These are phyloP conservation scores for Rhizopus delemar DNA, from an alignment of 371 early-diverging fungal species.

Conservation along the genomic window DNA sequence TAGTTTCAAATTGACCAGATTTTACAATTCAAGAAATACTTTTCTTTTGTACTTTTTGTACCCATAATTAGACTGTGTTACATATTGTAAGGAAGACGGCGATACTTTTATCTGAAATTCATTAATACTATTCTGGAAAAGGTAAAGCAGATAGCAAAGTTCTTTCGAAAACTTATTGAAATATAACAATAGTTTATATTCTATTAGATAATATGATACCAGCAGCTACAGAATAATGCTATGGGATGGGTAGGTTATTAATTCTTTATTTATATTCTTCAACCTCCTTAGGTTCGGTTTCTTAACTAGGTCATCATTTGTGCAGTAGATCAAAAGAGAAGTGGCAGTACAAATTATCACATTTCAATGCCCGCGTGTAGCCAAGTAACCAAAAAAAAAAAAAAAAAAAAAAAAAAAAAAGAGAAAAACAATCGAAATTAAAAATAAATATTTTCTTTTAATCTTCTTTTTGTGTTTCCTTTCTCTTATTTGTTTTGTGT, in stretches of 20 bases:
- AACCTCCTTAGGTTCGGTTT: slow-evolving; percentile 40
- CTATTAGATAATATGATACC: slow-evolving; percentile 66
- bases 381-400: neutral
- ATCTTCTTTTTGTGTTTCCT: neutral
- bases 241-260: neutral
- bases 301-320: slow-evolving; percentile 46
- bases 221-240: slow-evolving; percentile 58
- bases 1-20: neutral
- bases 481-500: neutral
- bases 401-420: neutral
- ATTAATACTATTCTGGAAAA: neutral
- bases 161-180: slow-evolving; percentile 59
- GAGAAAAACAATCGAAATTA: neutral
- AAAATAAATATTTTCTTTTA: slow-evolving; percentile 6
- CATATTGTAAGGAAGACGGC: too few species aligned
- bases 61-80: too few species aligned
- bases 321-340: slow-evolving; percentile 31
- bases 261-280: neutral
- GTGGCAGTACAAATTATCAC: neutral
- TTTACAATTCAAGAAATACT: neutral
- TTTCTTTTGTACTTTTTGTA: neutral
- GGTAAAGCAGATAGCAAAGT: slow-evolving; percentile 17
- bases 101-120: neutral
- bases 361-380: slow-evolving; percentile 1
- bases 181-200: slow-evolving; percentile 59